Evolutionary conservation across 1,284 basidiomycete genomes (phyloP), one percentile per base, ranked within the genome.

Genomic region (Papiliotrema laurentii): DNA sequence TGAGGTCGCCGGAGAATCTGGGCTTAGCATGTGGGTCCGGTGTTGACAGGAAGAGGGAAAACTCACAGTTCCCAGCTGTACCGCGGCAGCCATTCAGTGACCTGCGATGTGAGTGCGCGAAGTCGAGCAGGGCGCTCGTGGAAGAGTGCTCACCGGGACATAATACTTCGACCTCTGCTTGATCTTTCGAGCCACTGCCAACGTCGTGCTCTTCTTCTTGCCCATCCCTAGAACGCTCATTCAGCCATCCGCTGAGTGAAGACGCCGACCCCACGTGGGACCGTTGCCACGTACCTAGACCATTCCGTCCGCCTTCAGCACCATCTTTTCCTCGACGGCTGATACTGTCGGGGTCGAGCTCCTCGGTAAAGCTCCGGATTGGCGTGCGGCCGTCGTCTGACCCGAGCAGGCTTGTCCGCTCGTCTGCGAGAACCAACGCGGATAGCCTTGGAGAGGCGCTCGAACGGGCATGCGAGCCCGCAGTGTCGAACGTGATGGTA

Each of bases 1-100:
- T 77, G 7, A 89, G 60, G 70, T 96, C 91, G 11, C 89, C 89
- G 7, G 81, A 80, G 26, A 93, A 77, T 40, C 87, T 89, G 19
- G 47, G 13, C 5, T 44, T 43, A 45, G 34, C 18, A 13, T 35
- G 18, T 14, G 16, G 24, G 16, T 13, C 25, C 18, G 24, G 18
- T 3, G 4, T 6, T 24, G 35, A 10, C 13, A 37, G 24, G 26
- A 2, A 50, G 22, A 21, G 5, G 43, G 3, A 27, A 5, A 19
- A 76, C 86, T 63, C 62, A 89, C 84, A 85, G 69, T 10, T 82
- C 81, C 39, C 82, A 68, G 0, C 80, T 83, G 68, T 96, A 96
- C 43, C 82, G 79, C 1, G 90, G 90, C 50, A 94, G 83, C 91
- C 91, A 96, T 11, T 70, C 67, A 3, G 71, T 66, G n/a, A 71